Base-by-base conservation (phyloP, 2,329 filamentous ascomycete genomes). In the Claviceps purpurea region DNA sequence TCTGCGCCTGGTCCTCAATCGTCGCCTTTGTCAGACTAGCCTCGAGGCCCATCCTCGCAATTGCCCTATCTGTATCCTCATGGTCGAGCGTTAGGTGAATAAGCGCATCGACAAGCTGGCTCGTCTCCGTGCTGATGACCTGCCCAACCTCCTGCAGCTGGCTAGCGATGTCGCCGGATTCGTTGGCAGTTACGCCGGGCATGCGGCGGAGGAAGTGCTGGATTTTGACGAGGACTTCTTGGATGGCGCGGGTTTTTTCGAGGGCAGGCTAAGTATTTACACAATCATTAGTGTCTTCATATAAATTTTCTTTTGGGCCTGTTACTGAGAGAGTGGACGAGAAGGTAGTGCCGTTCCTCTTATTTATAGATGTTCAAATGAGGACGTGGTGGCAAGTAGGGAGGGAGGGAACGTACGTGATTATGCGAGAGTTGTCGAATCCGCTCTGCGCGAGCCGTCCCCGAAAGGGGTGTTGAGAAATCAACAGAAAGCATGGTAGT, bases 201-300 rank as follows among this genome's bases (percentile, higher is more conserved):
- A 70, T 68, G 43, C 67, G 64, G 4, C 67, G 65, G n/a, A 70
- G 61, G 2, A 63, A 64, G 4, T 65, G 67, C 52, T 70, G 68
- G 2, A 68, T 60, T 54, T 65, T 67, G 56, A 65, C 63, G 14
- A 70, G 61, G 4, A 67, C 63, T 47, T 67, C 61, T 48, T 70
- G 68, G 42, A 63, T 61, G 6, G 57, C 53, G 8, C 67, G 64
- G 3, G 62, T 62, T 50, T 66, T 64, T 34, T 59, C 60, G 52
- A 67, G 68, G 1, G 68, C 66, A 11, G 64, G 61, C 68, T 70
- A 11, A 30, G 10, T 30, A 30, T 30, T 30, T 30, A 30, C 26
- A 34, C 30, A 34, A 34, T 10, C 10, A 11, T 34, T 34, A 34
- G 30, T 4, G 10, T 34, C 10, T 34, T 34, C 1, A 34, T 34